phyloP scores from a whole-genome alignment of 1,139 yeast species.

The Yamadazyma aaseri region DNA sequence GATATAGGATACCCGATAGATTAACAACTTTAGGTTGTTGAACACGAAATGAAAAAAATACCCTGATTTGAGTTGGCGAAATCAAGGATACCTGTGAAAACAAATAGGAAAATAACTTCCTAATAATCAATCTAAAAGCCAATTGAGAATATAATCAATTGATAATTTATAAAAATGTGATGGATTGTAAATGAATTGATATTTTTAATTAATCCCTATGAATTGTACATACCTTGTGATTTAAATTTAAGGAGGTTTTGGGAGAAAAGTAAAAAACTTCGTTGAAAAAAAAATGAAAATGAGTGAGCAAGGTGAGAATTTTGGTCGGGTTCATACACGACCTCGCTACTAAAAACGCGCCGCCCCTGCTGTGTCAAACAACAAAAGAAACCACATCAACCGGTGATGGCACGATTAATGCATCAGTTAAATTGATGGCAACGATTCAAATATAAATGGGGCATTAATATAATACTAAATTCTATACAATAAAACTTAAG shows the following conservation, averaged over 20 bases:
- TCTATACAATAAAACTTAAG: too few species aligned
- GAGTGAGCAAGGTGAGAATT: conserved; percentile 12
- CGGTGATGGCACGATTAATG: too few species aligned
- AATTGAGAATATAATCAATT: conserved; percentile 2
- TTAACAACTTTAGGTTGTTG: too few species aligned
- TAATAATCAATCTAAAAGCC: neutral
- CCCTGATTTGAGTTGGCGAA: conserved; percentile 1
- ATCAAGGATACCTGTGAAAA: conserved; percentile 1
- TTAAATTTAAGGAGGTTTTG: conserved; percentile 6
- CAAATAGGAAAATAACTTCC: neutral
- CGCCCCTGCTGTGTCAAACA: conserved; percentile 1
- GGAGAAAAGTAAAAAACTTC: conserved; percentile 9
- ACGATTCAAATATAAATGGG: too few species aligned
- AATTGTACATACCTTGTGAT: conserved; percentile 4
- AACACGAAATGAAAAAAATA: too few species aligned
- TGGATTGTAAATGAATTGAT: conserved; percentile 1
- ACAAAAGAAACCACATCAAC: too few species aligned
- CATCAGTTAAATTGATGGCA: too few species aligned
- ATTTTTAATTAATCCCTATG: neutral
- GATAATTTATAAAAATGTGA: conserved; percentile 1
- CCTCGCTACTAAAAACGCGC: neutral
- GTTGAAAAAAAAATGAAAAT: conserved; percentile 10
- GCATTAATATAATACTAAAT: too few species aligned
- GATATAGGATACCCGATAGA: too few species aligned
- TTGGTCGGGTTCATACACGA: conserved; percentile 3